Base-by-base conservation (phyloP, 495 filamentous ascomycete genomes). In the Entonaema liquescens region DNA sequence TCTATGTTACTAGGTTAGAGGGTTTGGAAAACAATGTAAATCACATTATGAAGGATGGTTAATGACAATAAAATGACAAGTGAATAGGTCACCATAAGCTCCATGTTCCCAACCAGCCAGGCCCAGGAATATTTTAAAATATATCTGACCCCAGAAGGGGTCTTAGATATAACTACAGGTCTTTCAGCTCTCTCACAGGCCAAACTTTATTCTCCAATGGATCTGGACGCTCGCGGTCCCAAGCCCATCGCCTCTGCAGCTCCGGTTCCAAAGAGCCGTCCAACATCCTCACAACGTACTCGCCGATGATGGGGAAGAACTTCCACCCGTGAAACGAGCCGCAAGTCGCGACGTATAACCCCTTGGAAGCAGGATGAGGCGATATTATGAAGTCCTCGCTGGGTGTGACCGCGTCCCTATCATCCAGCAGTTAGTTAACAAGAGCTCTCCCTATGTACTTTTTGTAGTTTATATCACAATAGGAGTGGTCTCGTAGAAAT, bases 291-390 rank as follows among this genome's bases (percentile, higher is more conserved):
- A 83, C 79, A 31, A 90, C 83, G 68, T 89, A 88, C 26, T 85
- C 80, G 15, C 88, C 88, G 42, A 90, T 79, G 12, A 85, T 83
- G 0, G 88, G 87, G 61, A 89, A 79, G 78, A 90, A 89, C 73
- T 90, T 90, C 78, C 80, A 90, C 7, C 82, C 79, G 56, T 86
- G 83, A 64, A 84, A 85, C 21, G 82, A 83, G 7, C 84, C 84
- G n/a, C 72, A 80, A 4, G 77, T 81, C 2, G 84, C 84, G 56
- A 86, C 59, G 52, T 78, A 81, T 0, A 86, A 68, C 28, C 83
- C 83, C 36, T 79, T 71, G 36, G 80, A 83, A 28, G 78, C 79
- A 0, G 87, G 80, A 69, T 90, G 88, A 17, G 82, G 76, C 28
- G 81, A 83, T 59, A 89, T 88, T 36, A 88, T 85, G 68, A 87